Conservation (phyloP, 495 filamentous ascomycete species). For the Neurospora sp. region DNA sequence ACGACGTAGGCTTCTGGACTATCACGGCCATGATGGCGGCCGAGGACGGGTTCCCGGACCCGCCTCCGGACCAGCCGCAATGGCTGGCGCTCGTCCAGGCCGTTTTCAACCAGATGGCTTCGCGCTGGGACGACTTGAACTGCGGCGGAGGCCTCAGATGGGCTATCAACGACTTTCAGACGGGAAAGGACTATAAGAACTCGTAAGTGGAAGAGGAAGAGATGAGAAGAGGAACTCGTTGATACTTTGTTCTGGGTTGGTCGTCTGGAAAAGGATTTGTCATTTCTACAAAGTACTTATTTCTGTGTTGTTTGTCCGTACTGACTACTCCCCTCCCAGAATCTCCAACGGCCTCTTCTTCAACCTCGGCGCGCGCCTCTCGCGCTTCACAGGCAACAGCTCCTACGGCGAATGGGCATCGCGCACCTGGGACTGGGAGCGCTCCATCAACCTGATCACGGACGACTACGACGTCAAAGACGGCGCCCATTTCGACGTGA, state of each 20-base stretch:
- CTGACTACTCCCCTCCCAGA: not conserved
- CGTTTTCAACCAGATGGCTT: constrained; percentile 60
- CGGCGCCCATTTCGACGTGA: constrained; percentile 42
- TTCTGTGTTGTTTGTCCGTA: not conserved
- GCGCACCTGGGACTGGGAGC: constrained; percentile 62
- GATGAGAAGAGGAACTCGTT: not conserved
- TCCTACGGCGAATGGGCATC: constrained; percentile 70
- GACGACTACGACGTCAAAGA: constrained; percentile 55
- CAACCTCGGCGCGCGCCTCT: constrained; percentile 69
- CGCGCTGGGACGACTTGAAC: constrained; percentile 55
- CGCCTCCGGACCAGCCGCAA: constrained; percentile 49
- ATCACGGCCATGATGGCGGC: constrained; percentile 74
- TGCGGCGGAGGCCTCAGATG: constrained; percentile 75
- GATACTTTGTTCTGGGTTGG: not conserved
- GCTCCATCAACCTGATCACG: constrained; percentile 48
- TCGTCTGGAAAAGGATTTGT: not conserved
- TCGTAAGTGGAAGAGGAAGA: constrained; percentile 14
- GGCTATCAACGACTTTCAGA: constrained; percentile 78
- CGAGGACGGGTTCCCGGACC: constrained; percentile 64
- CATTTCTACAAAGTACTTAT: not conserved
- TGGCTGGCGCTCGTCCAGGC: constrained; percentile 75
- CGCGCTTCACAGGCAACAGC: constrained; percentile 62
- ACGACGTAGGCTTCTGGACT: constrained; percentile 83
- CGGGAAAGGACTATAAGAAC: constrained; percentile 75
- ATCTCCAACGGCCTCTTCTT: constrained; percentile 74